Percentiles rank a stretch among this genome's conserved stretches.
phyloP scores from a whole-genome alignment of 2,329 filamentous ascomycete species.

The Hymenotorrendiella dingleyae region DNA sequence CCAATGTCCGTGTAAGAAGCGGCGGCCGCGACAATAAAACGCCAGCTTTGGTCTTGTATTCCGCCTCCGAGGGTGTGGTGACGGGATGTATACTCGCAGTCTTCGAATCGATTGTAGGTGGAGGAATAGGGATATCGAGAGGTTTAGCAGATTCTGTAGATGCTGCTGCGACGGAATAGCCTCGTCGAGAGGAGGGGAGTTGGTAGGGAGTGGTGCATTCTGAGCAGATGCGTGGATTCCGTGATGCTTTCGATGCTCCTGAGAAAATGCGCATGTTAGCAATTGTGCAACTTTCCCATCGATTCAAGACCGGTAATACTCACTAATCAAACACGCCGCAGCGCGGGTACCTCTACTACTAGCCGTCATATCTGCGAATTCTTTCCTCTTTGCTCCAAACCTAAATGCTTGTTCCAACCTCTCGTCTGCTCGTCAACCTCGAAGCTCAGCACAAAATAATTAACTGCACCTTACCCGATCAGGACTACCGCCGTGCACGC shows the following conservation, averaged over 20 bases:
- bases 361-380: constrained; percentile 41
- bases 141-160: constrained; percentile 22
- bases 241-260: constrained; percentile 15
- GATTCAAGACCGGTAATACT: constrained; percentile 23
- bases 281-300: background rate
- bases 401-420: background rate
- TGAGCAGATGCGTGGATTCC: constrained; percentile 25
- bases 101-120: constrained; percentile 30
- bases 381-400: background rate
- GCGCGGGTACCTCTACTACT: constrained; percentile 51
- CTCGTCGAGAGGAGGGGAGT: constrained; percentile 7
- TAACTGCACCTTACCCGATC: background rate
- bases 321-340: constrained; percentile 46
- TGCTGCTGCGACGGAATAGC: constrained; percentile 27
- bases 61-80: constrained; percentile 13
- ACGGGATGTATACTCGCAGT: constrained; percentile 26
- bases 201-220: constrained; percentile 14
- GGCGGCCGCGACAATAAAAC: constrained; percentile 85
- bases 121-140: background rate
- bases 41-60: constrained; percentile 51
- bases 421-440: too few species aligned
- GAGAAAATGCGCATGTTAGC: constrained; percentile 10
- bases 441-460: constrained; percentile 2
- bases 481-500: background rate
- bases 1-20: constrained; percentile 75